Conservation (phyloP, 768 basidiomycete species). For the Suillus decipiens region DNA sequence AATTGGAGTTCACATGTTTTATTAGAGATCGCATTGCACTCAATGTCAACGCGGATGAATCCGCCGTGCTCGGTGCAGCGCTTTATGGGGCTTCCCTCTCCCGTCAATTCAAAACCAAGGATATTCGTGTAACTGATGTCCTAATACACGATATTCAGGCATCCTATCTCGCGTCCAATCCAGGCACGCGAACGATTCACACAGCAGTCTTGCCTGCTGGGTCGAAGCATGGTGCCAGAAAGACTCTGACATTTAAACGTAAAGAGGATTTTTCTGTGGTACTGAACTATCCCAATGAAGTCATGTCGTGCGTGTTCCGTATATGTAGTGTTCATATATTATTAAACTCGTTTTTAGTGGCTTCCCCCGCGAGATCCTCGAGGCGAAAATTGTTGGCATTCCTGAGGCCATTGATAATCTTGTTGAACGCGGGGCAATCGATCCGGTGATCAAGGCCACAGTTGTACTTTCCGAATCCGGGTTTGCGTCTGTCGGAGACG, state of each 20-base stretch:
- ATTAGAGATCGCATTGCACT: slow-evolving; percentile 79
- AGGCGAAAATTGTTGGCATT: slow-evolving; percentile 73
- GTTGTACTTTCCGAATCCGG: slow-evolving; percentile 85
- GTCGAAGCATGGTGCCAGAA: slow-evolving; percentile 77
- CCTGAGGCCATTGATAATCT: slow-evolving; percentile 78
- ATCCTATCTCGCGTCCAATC: slow-evolving; percentile 67
- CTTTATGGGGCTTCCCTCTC: slow-evolving; percentile 89
- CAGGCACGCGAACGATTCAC: slow-evolving; percentile 64
- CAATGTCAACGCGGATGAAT: slow-evolving; percentile 97
- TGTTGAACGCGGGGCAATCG: slow-evolving; percentile 76
- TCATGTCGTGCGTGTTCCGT: slow-evolving; percentile 53
- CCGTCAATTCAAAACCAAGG: slow-evolving; percentile 93
- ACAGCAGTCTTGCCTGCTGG: slow-evolving; percentile 77
- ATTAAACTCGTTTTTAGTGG: slow-evolving; percentile 43
- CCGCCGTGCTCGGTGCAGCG: slow-evolving; percentile 90
- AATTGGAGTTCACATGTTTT: slow-evolving; percentile 4
- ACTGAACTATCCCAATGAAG: slow-evolving; percentile 70
- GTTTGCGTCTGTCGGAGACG: slow-evolving; percentile 78
- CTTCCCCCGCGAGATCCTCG: slow-evolving; percentile 72
- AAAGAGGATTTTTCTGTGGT: slow-evolving; percentile 80
- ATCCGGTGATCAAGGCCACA: slow-evolving; percentile 87
- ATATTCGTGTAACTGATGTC: slow-evolving; percentile 82
- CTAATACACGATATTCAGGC: slow-evolving; percentile 74
- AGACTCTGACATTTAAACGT: slow-evolving; percentile 84
- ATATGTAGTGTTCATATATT: slow-evolving; percentile 7